phyloP scores from a whole-genome alignment of 1,284 basidiomycete species.

The Cryptococcus sp. region DNA sequence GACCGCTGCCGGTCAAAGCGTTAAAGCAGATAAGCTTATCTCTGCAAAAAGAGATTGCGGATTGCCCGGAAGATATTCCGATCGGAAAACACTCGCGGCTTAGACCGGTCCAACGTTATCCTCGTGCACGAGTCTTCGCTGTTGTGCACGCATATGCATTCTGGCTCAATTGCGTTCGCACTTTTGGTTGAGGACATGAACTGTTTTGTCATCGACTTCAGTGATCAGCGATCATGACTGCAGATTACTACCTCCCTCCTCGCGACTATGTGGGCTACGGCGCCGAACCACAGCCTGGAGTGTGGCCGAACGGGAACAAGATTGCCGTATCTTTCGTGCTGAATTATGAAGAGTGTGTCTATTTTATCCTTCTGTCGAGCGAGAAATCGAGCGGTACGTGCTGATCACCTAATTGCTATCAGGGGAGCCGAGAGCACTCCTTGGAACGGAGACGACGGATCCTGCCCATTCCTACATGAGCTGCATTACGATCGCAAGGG shows the following conservation, averaged over 20 bases:
- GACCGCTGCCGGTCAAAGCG: too few species aligned
- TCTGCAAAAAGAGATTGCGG: too few species aligned
- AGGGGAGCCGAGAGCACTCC: slow-evolving; percentile 28
- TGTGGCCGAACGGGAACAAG: slow-evolving; percentile 25
- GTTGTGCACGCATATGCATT: too few species aligned
- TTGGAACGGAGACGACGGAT: slow-evolving; percentile 30
- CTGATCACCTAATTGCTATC: neutral
- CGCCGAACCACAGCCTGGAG: slow-evolving; percentile 8
- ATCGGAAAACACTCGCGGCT: too few species aligned
- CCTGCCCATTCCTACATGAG: slow-evolving; percentile 24
- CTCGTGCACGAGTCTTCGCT: too few species aligned
- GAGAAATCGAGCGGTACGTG: neutral
- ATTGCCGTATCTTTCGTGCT: slow-evolving; percentile 30
- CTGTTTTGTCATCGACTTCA: too few species aligned
- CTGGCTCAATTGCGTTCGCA: too few species aligned
- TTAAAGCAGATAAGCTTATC: too few species aligned
- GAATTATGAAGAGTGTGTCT: slow-evolving; percentile 30
- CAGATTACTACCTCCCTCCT: slow-evolving; percentile 11
- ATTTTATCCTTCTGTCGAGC: neutral
- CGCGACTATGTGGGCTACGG: slow-evolving; percentile 35
- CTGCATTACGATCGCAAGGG: slow-evolving; percentile 22
- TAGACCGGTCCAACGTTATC: too few species aligned
- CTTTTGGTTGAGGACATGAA: too few species aligned
- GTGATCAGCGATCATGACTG: too few species aligned
- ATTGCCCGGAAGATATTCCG: too few species aligned